Percentiles rank a stretch among this genome's conserved stretches.
phyloP scores from a whole-genome alignment of 257 asterid genomes.

The Solanum rostratum region DNA sequence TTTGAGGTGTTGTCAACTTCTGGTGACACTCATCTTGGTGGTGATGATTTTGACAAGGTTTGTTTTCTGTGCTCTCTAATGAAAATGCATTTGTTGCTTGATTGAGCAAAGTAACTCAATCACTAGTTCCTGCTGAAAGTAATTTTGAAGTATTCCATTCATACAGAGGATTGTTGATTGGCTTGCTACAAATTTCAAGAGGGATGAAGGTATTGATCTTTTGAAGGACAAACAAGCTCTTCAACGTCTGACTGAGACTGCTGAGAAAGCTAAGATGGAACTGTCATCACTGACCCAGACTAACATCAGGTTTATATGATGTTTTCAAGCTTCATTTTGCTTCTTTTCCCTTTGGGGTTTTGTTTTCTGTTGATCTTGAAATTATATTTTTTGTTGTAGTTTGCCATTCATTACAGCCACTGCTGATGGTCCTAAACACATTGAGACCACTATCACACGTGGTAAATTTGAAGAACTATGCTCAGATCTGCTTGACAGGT shows the following conservation, averaged over 20 bases:
- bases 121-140: background rate
- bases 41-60: slow-evolving; percentile 96
- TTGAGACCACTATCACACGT: slow-evolving; percentile 84
- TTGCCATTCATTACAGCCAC: slow-evolving; percentile 99
- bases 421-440: slow-evolving; percentile 97
- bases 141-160: background rate
- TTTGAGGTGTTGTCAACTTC: slow-evolving; percentile 94
- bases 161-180: slow-evolving; percentile 92
- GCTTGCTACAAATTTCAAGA: slow-evolving; percentile 78
- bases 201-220: slow-evolving; percentile 77
- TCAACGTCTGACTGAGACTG: slow-evolving; percentile 94
- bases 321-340: background rate
- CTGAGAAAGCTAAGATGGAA: slow-evolving; percentile 98
- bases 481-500: slow-evolving; percentile 95
- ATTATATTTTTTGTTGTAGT: slow-evolving; percentile 23
- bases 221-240: slow-evolving; percentile 98
- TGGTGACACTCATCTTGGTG: slow-evolving; percentile 97
- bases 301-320: slow-evolving; percentile 50
- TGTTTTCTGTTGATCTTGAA: background rate
- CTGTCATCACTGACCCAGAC: slow-evolving; percentile 86
- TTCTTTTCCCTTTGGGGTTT: background rate
- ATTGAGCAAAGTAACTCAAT: background rate
- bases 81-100: background rate
- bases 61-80: background rate
- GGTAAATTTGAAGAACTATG: slow-evolving; percentile 91